Percentiles rank a stretch among this genome's conserved stretches.
These are phyloP conservation scores for Oryza brachyantha DNA, from an alignment of 176 grass and related monocot genomes.

Conservation along the genomic window DNA sequence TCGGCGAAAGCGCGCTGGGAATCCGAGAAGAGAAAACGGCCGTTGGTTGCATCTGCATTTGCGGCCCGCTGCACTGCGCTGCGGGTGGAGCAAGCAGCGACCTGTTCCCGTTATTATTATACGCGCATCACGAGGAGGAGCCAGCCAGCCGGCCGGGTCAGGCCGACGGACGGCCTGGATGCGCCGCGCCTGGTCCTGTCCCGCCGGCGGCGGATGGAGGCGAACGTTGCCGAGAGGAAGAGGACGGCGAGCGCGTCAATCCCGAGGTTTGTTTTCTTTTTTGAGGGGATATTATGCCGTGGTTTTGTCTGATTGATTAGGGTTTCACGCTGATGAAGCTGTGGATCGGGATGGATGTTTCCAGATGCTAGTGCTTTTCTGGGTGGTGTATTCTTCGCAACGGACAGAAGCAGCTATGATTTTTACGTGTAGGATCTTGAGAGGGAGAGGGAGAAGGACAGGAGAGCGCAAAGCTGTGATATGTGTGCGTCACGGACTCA, in stretches of 20 bases:
- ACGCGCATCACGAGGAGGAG: conserved; percentile 19
- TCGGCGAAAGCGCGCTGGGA: neutral
- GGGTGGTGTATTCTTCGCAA: neutral
- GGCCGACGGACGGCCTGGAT: neutral
- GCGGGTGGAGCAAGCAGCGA: neutral
- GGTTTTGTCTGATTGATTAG: neutral
- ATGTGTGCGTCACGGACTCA: too few relatives aligned
- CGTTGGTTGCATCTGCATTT: conserved; percentile 7
- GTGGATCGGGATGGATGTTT: neutral
- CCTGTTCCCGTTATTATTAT: neutral
- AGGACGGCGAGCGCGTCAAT: neutral
- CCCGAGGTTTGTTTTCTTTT: neutral
- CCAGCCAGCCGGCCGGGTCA: neutral
- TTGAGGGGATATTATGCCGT: too few relatives aligned
- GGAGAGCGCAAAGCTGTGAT: too few relatives aligned
- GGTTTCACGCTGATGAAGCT: neutral
- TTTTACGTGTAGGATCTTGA: too few relatives aligned
- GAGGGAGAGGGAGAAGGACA: too few relatives aligned
- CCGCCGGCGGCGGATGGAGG: neutral
- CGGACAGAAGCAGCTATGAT: too few relatives aligned
- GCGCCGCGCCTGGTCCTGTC: neutral
- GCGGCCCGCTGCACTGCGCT: neutral
- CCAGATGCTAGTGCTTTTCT: neutral
- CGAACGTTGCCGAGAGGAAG: neutral
- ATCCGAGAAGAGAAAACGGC: neutral